These are phyloP conservation scores for Colletotrichum endophyticum DNA, from an alignment of 2,329 filamentous ascomycete genomes.

Conservation along the genomic window DNA sequence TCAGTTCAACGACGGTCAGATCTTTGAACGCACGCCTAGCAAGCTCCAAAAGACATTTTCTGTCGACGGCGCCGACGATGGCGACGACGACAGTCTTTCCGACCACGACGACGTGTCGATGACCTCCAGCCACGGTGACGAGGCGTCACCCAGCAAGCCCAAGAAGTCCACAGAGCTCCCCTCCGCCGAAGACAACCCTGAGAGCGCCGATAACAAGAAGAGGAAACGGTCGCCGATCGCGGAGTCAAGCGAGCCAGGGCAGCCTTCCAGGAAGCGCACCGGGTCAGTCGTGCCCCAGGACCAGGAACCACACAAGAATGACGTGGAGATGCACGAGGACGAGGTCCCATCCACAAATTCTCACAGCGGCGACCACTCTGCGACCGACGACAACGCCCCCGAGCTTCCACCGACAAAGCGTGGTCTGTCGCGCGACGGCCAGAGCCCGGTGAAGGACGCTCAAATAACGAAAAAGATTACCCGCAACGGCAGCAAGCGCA, in stretches of 20 bases:
- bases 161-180: constrained; percentile 26
- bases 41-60: constrained; percentile 67
- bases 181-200: constrained; percentile 35
- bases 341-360: constrained; percentile 38
- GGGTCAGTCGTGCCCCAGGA: constrained; percentile 48
- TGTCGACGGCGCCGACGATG: constrained; percentile 38
- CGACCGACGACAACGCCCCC: constrained; percentile 51
- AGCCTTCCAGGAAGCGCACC: constrained; percentile 59
- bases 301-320: constrained; percentile 34
- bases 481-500: constrained; percentile 45
- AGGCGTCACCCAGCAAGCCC: constrained; percentile 40
- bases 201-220: constrained; percentile 48
- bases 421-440: constrained; percentile 30
- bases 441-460: constrained; percentile 24
- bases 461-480: constrained; percentile 43
- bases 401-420: constrained; percentile 43
- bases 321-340: constrained; percentile 34
- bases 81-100: constrained; percentile 41
- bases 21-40: constrained; percentile 74
- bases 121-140: constrained; percentile 41
- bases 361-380: constrained; percentile 44
- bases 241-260: constrained; percentile 50
- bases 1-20: constrained; percentile 56
- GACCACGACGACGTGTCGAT: constrained; percentile 45
- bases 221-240: constrained; percentile 53